Evolutionary conservation across 768 basidiomycete species (phyloP).

Genomic region (Sutorius australiensis): DNA sequence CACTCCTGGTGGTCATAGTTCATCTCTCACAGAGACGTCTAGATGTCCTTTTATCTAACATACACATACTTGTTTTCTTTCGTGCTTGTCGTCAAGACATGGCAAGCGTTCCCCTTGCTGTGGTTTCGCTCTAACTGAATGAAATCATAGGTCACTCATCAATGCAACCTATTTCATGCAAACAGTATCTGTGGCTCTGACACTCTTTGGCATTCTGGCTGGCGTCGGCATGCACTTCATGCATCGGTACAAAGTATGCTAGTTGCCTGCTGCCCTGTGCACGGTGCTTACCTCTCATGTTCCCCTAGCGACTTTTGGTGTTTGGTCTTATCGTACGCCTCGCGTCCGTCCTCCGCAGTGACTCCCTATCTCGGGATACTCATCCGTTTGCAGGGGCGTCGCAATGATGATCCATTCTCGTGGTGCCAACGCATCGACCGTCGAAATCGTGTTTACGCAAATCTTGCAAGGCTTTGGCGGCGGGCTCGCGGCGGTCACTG

Average conservation of each 20-base stretch:
- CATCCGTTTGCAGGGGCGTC: constrained; percentile 43
- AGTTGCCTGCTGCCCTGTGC: background rate
- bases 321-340: constrained; percentile 57
- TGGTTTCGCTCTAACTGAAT: background rate
- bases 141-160: constrained; percentile 43
- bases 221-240: constrained; percentile 53
- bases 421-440: constrained; percentile 52
- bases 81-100: constrained; percentile 49
- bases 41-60: constrained; percentile 66
- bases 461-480: constrained; percentile 73
- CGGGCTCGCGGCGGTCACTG: constrained; percentile 57
- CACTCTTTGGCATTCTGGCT: constrained; percentile 59
- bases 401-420: constrained; percentile 69
- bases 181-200: constrained; percentile 56
- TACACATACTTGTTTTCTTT: constrained; percentile 74
- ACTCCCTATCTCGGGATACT: background rate
- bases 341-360: constrained; percentile 28
- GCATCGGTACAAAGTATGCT: constrained; percentile 51
- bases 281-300: background rate
- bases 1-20: background rate
- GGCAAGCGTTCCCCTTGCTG: constrained; percentile 27
- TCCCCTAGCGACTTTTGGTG: constrained; percentile 44
- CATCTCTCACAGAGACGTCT: background rate
- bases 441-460: constrained; percentile 62
- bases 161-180: constrained; percentile 63